Evolutionary conservation across 2,329 filamentous ascomycete genomes (phyloP).

Genomic region (Trichophyton benhamiae): DNA sequence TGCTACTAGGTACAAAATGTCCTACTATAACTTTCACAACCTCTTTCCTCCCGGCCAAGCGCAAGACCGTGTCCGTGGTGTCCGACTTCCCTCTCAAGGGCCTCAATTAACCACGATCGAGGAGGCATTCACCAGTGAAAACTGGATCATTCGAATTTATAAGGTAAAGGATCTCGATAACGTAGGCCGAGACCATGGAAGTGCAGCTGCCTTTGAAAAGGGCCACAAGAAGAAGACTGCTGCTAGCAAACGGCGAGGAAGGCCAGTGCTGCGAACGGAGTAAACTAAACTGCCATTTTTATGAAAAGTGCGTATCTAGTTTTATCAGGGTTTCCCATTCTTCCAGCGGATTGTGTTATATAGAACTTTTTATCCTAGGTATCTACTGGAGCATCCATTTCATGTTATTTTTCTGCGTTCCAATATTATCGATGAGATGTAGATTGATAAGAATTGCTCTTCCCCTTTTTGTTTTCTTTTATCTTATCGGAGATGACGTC

Average conservation of each 20-base stretch:
- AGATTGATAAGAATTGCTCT: not conserved
- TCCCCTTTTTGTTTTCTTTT: not conserved
- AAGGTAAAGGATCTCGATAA: constrained; percentile 99
- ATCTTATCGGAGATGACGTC: not conserved
- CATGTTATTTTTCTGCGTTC: not conserved
- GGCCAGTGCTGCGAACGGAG: constrained; percentile 33
- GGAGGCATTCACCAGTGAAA: constrained; percentile 97
- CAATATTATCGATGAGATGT: not conserved
- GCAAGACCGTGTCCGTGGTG: constrained; percentile 74
- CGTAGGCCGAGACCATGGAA: constrained; percentile 74
- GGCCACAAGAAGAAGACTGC: constrained; percentile 42
- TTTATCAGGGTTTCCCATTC: not conserved
- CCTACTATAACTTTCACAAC: constrained; percentile 91
- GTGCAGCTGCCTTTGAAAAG: constrained; percentile 42
- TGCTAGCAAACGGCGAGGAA: constrained; percentile 25
- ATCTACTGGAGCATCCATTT: not conserved
- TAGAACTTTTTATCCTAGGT: not conserved
- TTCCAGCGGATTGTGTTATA: constrained; percentile 1
- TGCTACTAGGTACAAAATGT: constrained; percentile 90
- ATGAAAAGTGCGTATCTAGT: not conserved
- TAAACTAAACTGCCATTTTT: not conserved
- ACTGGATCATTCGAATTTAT: constrained; percentile 99
- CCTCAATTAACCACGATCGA: constrained; percentile 81
- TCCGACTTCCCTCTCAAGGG: constrained; percentile 66
- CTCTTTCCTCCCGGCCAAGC: constrained; percentile 90